These are phyloP conservation scores for Dictyophora rubrovolvata DNA, from an alignment of 768 basidiomycete genomes.

Conservation along the genomic window DNA sequence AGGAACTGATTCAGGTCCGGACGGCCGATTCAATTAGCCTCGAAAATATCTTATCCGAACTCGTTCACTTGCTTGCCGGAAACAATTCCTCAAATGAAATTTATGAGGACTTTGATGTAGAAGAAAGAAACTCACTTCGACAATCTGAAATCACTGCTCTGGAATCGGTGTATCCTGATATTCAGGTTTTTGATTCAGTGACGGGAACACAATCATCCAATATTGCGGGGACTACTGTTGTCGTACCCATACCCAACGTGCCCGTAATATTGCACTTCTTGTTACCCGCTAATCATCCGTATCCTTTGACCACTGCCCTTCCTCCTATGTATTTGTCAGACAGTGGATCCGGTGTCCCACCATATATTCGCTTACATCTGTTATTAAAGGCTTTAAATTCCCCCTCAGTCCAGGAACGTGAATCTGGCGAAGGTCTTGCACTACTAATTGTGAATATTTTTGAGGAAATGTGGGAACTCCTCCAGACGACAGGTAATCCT, in stretches of 20 bases:
- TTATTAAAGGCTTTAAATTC: conserved; percentile 30
- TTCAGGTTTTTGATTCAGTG: not conserved
- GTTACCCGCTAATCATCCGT: conserved; percentile 34
- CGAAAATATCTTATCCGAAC: conserved; percentile 42
- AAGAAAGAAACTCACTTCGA: conserved; percentile 14
- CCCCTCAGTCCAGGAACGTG: conserved; percentile 49
- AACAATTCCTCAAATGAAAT: conserved; percentile 16
- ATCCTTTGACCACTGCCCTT: conserved; percentile 37
- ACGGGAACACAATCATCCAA: not conserved
- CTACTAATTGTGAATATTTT: conserved; percentile 61
- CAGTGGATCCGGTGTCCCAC: conserved; percentile 56
- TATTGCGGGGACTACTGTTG: not conserved
- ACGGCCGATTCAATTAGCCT: conserved; percentile 23
- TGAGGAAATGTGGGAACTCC: conserved; percentile 56
- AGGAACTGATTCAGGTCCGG: conserved; percentile 26
- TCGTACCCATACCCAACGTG: conserved; percentile 52
- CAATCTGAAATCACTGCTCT: conserved; percentile 25
- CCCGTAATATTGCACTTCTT: conserved; percentile 61
- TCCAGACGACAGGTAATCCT: conserved; percentile 67
- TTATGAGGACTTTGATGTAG: not conserved
- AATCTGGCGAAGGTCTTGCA: conserved; percentile 60
- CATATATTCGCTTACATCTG: conserved; percentile 81
- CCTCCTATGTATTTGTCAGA: conserved; percentile 57
- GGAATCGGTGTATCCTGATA: conserved; percentile 13
- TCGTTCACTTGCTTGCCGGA: conserved; percentile 49